Conservation (phyloP, 1,284 basidiomycete genomes). For the Irpex sp. region DNA sequence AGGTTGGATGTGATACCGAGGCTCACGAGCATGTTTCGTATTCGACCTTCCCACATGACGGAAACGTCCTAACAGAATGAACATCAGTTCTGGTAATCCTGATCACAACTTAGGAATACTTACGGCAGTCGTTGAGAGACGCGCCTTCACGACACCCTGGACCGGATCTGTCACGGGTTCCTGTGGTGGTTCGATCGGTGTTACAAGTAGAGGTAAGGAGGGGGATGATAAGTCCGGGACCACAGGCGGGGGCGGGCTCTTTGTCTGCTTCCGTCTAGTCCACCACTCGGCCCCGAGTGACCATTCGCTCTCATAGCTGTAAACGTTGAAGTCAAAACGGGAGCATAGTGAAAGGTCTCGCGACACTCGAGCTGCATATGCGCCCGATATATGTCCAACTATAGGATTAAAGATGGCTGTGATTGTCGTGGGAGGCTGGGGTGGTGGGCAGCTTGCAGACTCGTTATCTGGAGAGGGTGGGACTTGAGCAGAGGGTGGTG, state of each 20-base stretch:
- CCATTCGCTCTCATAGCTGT: constrained; percentile 95
- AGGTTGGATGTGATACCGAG: constrained; percentile 87
- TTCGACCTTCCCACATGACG: constrained; percentile 90
- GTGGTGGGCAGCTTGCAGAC: constrained; percentile 28
- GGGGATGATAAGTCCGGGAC: constrained; percentile 10
- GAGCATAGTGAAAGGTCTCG: constrained; percentile 85
- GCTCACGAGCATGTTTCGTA: constrained; percentile 85
- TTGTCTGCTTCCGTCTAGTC: constrained; percentile 50
- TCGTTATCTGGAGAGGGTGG: constrained; percentile 10
- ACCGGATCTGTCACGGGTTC: constrained; percentile 36
- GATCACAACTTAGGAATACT: constrained; percentile 20
- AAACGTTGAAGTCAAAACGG: constrained; percentile 95
- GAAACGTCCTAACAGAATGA: constrained; percentile 66
- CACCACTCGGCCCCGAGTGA: constrained; percentile 94
- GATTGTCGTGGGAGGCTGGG: constrained; percentile 87
- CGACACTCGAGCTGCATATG: constrained; percentile 87
- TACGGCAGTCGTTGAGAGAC: constrained; percentile 84
- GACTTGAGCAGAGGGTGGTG: constrained; percentile 55
- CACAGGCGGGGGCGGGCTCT: constrained; percentile 8
- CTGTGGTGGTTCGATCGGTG: constrained; percentile 10
- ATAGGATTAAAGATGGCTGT: constrained; percentile 95
- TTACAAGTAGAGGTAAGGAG: constrained; percentile 10
- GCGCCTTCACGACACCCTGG: constrained; percentile 83
- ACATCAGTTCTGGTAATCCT: neutral
- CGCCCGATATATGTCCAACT: constrained; percentile 88